Conservation (phyloP, 495 filamentous ascomycete species). For the Penicillium fimorum region DNA sequence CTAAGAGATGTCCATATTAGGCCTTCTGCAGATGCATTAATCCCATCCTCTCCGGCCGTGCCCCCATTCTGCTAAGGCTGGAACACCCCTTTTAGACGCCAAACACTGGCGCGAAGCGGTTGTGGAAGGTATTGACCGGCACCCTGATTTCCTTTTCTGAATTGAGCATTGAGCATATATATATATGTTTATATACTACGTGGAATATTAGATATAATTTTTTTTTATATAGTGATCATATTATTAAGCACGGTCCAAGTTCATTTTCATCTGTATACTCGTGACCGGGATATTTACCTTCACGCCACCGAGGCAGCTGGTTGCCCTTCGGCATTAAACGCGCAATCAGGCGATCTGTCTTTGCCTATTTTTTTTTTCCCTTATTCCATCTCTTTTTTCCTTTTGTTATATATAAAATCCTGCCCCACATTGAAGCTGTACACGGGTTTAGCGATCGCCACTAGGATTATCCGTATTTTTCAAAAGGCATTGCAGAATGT, state of each 20-base stretch:
- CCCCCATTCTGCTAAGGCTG: slow-evolving; percentile 20
- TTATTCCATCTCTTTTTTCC: not conserved
- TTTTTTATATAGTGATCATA: too few relatives aligned
- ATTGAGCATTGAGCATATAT: not conserved
- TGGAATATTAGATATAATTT: not conserved
- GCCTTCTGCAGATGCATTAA: slow-evolving; percentile 14
- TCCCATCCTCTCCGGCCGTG: slow-evolving; percentile 9
- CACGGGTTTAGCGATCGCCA: slow-evolving; percentile 34
- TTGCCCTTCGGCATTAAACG: not conserved
- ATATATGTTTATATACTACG: too few relatives aligned
- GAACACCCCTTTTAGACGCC: slow-evolving; percentile 23
- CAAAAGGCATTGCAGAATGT: too few relatives aligned
- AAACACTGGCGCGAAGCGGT: slow-evolving; percentile 21
- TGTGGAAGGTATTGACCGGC: not conserved
- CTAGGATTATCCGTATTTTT: slow-evolving; percentile 33
- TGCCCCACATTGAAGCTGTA: slow-evolving; percentile 8
- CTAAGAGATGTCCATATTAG: slow-evolving; percentile 2
- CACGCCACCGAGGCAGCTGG: slow-evolving; percentile 9
- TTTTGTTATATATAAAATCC: not conserved
- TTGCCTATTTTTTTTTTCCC: not conserved
- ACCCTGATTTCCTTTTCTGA: too few relatives aligned
- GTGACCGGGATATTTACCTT: slow-evolving; percentile 2
- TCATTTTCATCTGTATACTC: not conserved
- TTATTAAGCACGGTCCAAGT: not conserved
- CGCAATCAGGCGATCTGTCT: slow-evolving; percentile 5